A percentile compares a stretch with the other conserved stretches of the same genome.
Conservation (phyloP, 176 grass and related monocot genomes). For the Zizania latifolia region DNA sequence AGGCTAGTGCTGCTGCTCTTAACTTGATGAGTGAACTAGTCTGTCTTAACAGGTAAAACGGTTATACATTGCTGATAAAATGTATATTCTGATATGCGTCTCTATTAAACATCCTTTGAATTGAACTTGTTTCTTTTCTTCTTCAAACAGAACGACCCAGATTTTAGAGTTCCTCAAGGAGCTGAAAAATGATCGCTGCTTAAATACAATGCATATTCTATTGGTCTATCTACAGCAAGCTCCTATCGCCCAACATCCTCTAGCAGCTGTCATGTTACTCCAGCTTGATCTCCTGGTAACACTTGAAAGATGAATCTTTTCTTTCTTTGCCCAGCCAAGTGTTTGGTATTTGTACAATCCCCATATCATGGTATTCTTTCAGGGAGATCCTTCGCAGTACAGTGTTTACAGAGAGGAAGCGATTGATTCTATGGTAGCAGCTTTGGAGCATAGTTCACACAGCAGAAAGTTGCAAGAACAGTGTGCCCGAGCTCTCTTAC, state of each 20-base stretch:
- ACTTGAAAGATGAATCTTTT: conserved; percentile 16
- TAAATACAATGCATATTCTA: conserved; percentile 91
- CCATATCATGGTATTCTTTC: conserved; percentile 35
- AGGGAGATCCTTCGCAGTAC: conserved; percentile 92
- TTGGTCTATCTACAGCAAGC: conserved; percentile 93
- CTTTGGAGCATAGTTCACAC: conserved; percentile 57
- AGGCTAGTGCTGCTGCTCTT: conserved; percentile 61
- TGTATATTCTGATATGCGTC: background rate
- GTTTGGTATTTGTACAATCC: conserved; percentile 12
- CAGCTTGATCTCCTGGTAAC: conserved; percentile 90
- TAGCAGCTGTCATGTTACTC: conserved; percentile 78
- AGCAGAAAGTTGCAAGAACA: conserved; percentile 74
- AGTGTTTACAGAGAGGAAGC: conserved; percentile 89
- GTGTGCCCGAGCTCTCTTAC: conserved; percentile 68
- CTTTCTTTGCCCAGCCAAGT: no score
- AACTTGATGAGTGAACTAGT: conserved; percentile 73
- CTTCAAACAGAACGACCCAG: conserved; percentile 58
- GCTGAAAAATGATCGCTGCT: conserved; percentile 57
- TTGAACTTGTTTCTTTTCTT: conserved; percentile 29
- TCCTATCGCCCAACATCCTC: conserved; percentile 63
- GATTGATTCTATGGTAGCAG: conserved; percentile 55
- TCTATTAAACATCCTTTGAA: background rate
- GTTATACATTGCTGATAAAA: background rate
- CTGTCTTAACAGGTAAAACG: conserved; percentile 79
- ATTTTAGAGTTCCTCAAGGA: conserved; percentile 72